Base-by-base conservation (phyloP, 306 rosid genomes). In the Coriaria nepalensis region DNA sequence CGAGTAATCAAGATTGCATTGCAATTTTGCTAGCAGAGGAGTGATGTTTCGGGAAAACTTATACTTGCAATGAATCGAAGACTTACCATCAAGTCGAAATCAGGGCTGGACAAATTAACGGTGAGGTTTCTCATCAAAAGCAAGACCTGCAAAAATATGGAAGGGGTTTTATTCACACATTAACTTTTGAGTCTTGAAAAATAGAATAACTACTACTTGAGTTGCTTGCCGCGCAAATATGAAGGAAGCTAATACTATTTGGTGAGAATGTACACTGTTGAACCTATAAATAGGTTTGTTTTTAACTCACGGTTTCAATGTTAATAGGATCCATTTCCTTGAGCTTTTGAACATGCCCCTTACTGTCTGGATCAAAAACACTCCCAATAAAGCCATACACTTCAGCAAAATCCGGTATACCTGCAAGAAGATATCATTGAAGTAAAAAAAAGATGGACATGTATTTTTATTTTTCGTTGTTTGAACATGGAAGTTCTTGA, bases 281-380 rank as follows among this genome's bases (percentile, higher is more conserved):
- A n/a, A n/a, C n/a, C n/a, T n/a, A n/a, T n/a, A n/a, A n/a, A n/a
- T n/a, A n/a, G n/a, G n/a, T n/a, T n/a, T n/a, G n/a, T 48, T 47
- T 56, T 62, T 56, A 69, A 77, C 94, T 80, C 62, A 87, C 96
- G 44, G 94, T 83, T 77, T 87, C 94, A 34, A 83, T 80, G 74
- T 83, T 87, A 48, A 87, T 79, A 54, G 96, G 96, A 68, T 82
- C 93, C 96, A 87, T 87, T 75, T 87, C 96, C 69, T 80, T 80
- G 60, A 87, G 79, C 76, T 78, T 87, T 62, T 78, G 76, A 45
- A 77, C 81, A 51, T 80, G 96, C 39, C 75, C 87, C 1, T 77
- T 57, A 13, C 79, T 60, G 43, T 78, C 93, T 8, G 96, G 96
- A 72, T 83, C 96, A 57, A 87, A 87, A 55, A 87, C 85, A 59